Evolutionary conservation across 179 eudicot genomes (phyloP).

Genomic region (Beta macrorhiza): DNA sequence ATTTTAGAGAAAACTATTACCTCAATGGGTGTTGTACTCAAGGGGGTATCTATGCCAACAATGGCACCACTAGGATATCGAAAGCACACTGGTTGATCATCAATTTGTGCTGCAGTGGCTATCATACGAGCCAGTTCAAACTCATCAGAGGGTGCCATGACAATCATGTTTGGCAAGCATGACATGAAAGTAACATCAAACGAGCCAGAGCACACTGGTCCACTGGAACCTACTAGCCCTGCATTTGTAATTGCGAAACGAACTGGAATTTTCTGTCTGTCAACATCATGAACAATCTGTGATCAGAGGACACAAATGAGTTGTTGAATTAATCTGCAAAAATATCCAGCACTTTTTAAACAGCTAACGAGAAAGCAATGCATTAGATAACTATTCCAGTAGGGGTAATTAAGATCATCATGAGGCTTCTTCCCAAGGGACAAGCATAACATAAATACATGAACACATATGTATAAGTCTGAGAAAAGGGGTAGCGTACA

Average conservation of each 20-base stretch:
- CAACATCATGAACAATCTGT: slow-evolving; percentile 87
- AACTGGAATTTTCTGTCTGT: slow-evolving; percentile 76
- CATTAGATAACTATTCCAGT: slow-evolving; percentile 6
- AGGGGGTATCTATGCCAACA: slow-evolving; percentile 36
- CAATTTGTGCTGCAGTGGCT: slow-evolving; percentile 59
- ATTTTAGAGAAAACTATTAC: slow-evolving; percentile 31
- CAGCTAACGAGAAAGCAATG: not conserved
- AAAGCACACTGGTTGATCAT: slow-evolving; percentile 84
- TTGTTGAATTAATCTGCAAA: not conserved
- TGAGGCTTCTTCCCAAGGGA: not conserved
- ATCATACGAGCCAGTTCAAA: slow-evolving; percentile 85
- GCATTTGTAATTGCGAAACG: slow-evolving; percentile 82
- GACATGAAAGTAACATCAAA: slow-evolving; percentile 90
- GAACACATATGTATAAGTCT: too few relatives aligned
- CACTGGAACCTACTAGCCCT: slow-evolving; percentile 79
- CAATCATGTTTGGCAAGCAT: slow-evolving; percentile 91
- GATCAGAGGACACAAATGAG: slow-evolving; percentile 11
- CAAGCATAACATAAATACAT: not conserved
- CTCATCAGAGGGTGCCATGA: slow-evolving; percentile 98
- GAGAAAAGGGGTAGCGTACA: too few relatives aligned
- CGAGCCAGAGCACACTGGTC: slow-evolving; percentile 69
- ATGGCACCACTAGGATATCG: slow-evolving; percentile 78
- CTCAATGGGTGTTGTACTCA: slow-evolving; percentile 59
- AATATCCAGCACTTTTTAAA: not conserved
- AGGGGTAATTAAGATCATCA: not conserved